These are phyloP conservation scores for Anthracocystis setariae DNA, from an alignment of 1,284 basidiomycete genomes.

Conservation along the genomic window DNA sequence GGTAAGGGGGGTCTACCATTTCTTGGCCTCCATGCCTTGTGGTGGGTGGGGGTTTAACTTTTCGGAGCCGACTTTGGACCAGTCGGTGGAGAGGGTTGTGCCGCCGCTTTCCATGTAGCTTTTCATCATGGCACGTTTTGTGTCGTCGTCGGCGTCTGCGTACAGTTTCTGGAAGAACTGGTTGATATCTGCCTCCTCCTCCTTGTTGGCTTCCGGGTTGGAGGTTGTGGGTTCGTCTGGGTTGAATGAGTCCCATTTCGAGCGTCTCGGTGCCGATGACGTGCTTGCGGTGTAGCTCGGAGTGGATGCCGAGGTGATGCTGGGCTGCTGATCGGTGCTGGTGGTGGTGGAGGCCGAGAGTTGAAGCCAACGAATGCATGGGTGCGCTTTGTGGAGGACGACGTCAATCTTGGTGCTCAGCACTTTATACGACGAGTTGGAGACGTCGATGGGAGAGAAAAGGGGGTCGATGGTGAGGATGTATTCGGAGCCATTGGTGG, in stretches of 20 bases:
- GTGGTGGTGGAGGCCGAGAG: conserved; percentile 9
- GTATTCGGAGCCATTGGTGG: conserved; percentile 26
- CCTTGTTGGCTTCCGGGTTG: too few species aligned
- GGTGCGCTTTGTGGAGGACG: conserved; percentile 44
- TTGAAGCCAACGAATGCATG: conserved; percentile 46
- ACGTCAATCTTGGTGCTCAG: conserved; percentile 61
- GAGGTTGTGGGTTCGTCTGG: conserved; percentile 21
- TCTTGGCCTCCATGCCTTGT: conserved; percentile 61
- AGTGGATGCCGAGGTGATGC: conserved; percentile 17
- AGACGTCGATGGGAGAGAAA: conserved; percentile 33
- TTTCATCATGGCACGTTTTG: conserved; percentile 65
- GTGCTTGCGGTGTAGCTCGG: conserved; percentile 17
- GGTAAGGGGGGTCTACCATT: conserved; percentile 28
- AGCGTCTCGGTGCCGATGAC: conserved; percentile 26
- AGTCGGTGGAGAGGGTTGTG: conserved; percentile 64
- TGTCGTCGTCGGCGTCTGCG: conserved; percentile 63
- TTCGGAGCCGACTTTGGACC: conserved; percentile 60
- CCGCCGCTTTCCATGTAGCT: conserved; percentile 64
- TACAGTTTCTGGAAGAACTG: conserved; percentile 65
- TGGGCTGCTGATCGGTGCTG: too few species aligned
- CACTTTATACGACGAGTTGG: conserved; percentile 41
- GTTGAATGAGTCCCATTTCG: conserved; percentile 63
- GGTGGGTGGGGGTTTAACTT: conserved; percentile 50
- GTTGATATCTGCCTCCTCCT: conserved; percentile 56
- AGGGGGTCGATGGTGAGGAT: conserved; percentile 43